Base-by-base conservation (phyloP, 2,329 filamentous ascomycete species). In the Rutstroemia sp. region DNA sequence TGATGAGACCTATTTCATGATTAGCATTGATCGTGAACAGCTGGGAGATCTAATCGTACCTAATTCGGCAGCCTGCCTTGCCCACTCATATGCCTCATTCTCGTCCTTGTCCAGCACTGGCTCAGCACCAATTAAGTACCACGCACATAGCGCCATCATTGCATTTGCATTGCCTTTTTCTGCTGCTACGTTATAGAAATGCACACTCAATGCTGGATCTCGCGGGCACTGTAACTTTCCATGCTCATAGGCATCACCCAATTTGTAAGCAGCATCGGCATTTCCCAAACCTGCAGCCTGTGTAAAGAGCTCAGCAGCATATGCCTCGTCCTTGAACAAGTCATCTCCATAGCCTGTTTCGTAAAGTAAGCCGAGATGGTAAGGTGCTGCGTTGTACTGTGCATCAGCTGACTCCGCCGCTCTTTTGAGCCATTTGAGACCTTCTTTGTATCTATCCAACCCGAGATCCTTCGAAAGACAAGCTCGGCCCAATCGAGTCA, bases 121-220 rank as follows among this genome's bases (percentile, higher is more conserved):
- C 63, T 92, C 88, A 1, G 94, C 94, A 10, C 94, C 94, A 42
- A 97, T 88, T 79, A 97, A 88, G 71, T 97, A 99, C 94, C 94
- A 99, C 10, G 94, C 94, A 72, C 94, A 99, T 8, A 99, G 78
- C 4, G 92, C 92, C 92, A 99, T 96, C 91, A 97, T 97, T 48
- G 91, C 92, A 48, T 84, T 81, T 0, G 91, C 79, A 67, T 96
- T 88, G 1, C 89, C 90, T 47, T 81, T 79, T 67, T 95, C 88
- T 2, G 94, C 94, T 12, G 94, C 92, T 25, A 86, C 87, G 1
- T 92, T 99, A 74, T 99, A 99, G 69, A 96, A 99, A 71, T 99
- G 94, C 9, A 99, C 91, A 62, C 91, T 96, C 53, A 99, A 76
- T 1, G 92, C 90, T 2, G 94, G 90, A 70, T 99, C 94, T 52